phyloP scores from a whole-genome alignment of 768 basidiomycete species.

The Pulveroboletus sp. region DNA sequence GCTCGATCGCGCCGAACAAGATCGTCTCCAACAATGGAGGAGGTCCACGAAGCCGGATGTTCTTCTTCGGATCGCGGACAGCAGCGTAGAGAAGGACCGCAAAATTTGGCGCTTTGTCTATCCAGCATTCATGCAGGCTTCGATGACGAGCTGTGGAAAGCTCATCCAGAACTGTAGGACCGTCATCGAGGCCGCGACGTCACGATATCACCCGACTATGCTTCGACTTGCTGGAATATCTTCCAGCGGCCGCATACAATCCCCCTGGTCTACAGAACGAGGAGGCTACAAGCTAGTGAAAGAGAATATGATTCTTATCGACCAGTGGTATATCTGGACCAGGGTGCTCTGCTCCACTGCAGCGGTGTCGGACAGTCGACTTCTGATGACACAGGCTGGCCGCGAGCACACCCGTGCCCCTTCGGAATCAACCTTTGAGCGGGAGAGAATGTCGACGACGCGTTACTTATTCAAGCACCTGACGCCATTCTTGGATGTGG shows the following conservation, averaged over 20 bases:
- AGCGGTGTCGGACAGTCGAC: slow-evolving; percentile 57
- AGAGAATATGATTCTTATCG: slow-evolving; percentile 57
- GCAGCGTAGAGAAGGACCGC: slow-evolving; percentile 60
- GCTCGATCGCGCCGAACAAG: slow-evolving; percentile 55
- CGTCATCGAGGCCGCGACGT: slow-evolving; percentile 60
- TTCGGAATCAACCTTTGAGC: slow-evolving; percentile 72
- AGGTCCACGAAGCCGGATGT: slow-evolving; percentile 52
- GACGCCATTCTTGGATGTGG: slow-evolving; percentile 84
- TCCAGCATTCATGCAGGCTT: slow-evolving; percentile 58
- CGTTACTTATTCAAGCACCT: slow-evolving; percentile 81
- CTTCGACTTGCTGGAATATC: slow-evolving; percentile 71
- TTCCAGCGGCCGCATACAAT: slow-evolving; percentile 38
- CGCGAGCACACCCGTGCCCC: slow-evolving; percentile 68
- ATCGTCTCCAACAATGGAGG: slow-evolving; percentile 64
- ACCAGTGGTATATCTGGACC: slow-evolving; percentile 84
- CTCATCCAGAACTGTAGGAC: slow-evolving; percentile 56
- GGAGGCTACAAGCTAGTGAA: slow-evolving; percentile 49
- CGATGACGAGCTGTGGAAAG: slow-evolving; percentile 45
- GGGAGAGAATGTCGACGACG: slow-evolving; percentile 78
- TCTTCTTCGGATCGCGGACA: slow-evolving; percentile 68
- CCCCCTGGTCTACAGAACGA: slow-evolving; percentile 44
- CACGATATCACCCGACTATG: slow-evolving; percentile 69
- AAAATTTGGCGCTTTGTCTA: slow-evolving; percentile 73
- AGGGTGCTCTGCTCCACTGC: slow-evolving; percentile 84
- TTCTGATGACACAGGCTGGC: slow-evolving; percentile 47